Base-by-base conservation (phyloP, 2,329 filamentous ascomycete genomes). In the Penicillium griseofulvum region DNA sequence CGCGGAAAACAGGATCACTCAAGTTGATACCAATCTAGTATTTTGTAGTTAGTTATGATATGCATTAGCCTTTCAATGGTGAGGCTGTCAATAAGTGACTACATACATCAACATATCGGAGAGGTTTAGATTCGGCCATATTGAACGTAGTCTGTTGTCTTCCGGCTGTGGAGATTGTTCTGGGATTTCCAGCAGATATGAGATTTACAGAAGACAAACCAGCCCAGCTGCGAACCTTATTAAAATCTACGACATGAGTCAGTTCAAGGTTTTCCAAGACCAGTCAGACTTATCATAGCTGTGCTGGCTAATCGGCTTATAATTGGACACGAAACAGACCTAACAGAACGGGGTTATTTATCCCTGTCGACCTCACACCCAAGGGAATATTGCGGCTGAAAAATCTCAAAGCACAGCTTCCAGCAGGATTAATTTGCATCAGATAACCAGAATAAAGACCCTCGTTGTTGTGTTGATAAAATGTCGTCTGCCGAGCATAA, bases 1-100 rank as follows among this genome's bases (percentile, higher is more conserved):
- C 94, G 44, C 85, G 83, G 74, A 93, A 99, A 56, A 97, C 90
- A 49, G 90, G 89, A 69, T 99, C 94, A 50, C 92, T 89, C 52
- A 99, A 83, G 74, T 99, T 99, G 80, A 99, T 97, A 55, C 93
- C 94, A 68, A 99, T 84, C 83, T 88, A 36, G 60, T 49, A 43
- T 49, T 17, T 44, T 17, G 26, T 4, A 39, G 54, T 68, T 46
- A 68, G 63, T 38, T 48, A 48, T 31, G 38, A 12, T 5, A 26
- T 47, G 16, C 2, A 16, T 29, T 28, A 7, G 0, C 12, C 12
- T 34, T 22, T 34, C 5, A 9, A n/a, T 1, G 12, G 5, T 6
- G 8, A 31, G n/a, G 16, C 34, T 33, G 4, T 19, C 28, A 29
- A 37, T 1, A 2, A 11, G 17, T n/a, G 10, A 5, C 42, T 50